Evolutionary conservation across 2,329 filamentous ascomycete species (phyloP).

Genomic region (Neofusicoccum cordaticola): DNA sequence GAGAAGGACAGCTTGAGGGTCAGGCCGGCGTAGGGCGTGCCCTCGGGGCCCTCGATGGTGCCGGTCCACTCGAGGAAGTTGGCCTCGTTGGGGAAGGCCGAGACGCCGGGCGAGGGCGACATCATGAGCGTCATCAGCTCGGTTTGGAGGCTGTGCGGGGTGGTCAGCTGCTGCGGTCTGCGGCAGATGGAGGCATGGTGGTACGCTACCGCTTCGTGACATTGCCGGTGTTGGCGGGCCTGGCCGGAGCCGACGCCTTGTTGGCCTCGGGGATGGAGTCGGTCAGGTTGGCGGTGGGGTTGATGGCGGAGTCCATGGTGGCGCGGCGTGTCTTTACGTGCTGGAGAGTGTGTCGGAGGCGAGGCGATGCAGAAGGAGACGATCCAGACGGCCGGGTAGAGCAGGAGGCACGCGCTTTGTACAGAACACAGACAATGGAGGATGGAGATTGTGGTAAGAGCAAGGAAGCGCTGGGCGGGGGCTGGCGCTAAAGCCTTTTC

Average conservation of each 20-base stretch:
- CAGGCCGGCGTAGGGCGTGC: constrained; percentile 85
- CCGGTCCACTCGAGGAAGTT: constrained; percentile 92
- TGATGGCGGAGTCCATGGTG: constrained; percentile 16
- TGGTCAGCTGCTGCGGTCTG: constrained; percentile 9
- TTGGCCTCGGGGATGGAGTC: constrained; percentile 27
- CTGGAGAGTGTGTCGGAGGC: background rate
- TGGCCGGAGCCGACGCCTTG: constrained; percentile 26
- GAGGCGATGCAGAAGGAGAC: background rate
- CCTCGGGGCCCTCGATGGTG: constrained; percentile 86
- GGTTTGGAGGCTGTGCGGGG: constrained; percentile 72
- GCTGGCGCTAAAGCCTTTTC: constrained; percentile 5
- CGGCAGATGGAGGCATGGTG: background rate
- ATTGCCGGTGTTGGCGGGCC: constrained; percentile 38
- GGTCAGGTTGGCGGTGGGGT: constrained; percentile 22
- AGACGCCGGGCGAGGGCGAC: constrained; percentile 86
- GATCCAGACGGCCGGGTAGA: background rate
- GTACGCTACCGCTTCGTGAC: constrained; percentile 47
- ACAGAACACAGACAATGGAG: background rate
- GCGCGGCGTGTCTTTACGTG: background rate
- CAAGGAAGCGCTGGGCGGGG: background rate
- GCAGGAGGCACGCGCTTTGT: constrained; percentile 4
- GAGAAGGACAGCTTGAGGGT: constrained; percentile 89
- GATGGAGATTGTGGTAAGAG: constrained; percentile 6
- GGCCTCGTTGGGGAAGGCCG: constrained; percentile 89
- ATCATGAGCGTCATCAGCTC: constrained; percentile 99